A percentile compares a stretch with the other conserved stretches of the same genome.
These are phyloP conservation scores for Hypericum perforatum DNA, from an alignment of 345 rosid genomes.

Conservation along the genomic window DNA sequence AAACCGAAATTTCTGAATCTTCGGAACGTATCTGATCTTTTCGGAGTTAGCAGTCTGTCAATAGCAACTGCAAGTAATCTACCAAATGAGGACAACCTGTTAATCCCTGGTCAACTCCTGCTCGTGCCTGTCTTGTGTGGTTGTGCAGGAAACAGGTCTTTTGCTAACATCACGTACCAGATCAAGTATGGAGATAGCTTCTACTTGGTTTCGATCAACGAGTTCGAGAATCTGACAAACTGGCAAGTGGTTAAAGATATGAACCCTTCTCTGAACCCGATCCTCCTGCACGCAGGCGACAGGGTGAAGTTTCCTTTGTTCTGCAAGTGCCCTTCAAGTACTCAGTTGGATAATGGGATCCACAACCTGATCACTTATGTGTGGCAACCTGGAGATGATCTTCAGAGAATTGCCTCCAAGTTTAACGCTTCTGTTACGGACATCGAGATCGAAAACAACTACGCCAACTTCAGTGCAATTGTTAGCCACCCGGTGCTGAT, in stretches of 20 bases:
- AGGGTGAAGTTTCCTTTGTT: slow-evolving; percentile 38
- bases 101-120: slow-evolving; percentile 42
- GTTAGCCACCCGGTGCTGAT: slow-evolving; percentile 38
- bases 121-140: slow-evolving; percentile 45
- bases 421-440: slow-evolving; percentile 28
- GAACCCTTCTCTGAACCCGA: slow-evolving; percentile 31
- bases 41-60: slow-evolving; percentile 22
- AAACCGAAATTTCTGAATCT: slow-evolving; percentile 33
- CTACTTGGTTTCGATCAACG: slow-evolving; percentile 30
- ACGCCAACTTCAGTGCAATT: slow-evolving; percentile 23
- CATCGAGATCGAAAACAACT: slow-evolving; percentile 34
- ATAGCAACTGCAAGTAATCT: slow-evolving; percentile 44
- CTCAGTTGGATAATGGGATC: slow-evolving; percentile 24
- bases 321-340: slow-evolving; percentile 41
- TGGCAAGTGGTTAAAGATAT: slow-evolving; percentile 32
- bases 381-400: slow-evolving; percentile 39
- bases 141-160: slow-evolving; percentile 37
- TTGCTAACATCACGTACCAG: slow-evolving; percentile 41
- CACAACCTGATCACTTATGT: slow-evolving; percentile 36
- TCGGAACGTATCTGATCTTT: slow-evolving; percentile 41
- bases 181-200: slow-evolving; percentile 41
- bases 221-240: slow-evolving; percentile 39
- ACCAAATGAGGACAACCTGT: slow-evolving; percentile 25
- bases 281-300: slow-evolving; percentile 30
- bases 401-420: slow-evolving; percentile 29